Evolutionary conservation across 805 yeast genomes (phyloP).

Genomic region (Candida wancherniae): DNA sequence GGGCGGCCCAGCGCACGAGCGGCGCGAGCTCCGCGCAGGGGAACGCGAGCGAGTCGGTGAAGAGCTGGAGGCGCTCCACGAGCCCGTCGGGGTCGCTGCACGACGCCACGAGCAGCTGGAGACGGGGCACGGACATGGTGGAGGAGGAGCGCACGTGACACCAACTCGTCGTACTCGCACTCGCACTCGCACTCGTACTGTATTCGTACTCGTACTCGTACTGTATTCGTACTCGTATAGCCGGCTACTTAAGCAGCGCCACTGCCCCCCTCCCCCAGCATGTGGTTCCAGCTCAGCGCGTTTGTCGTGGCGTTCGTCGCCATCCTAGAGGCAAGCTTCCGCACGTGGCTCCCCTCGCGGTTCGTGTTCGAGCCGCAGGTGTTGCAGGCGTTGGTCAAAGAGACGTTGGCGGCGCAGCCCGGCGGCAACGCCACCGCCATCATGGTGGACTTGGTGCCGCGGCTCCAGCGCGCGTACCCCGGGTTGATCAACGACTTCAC

Average conservation of each 20-base stretch:
- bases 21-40: conserved; percentile 3
- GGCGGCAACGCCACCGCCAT: conserved; percentile 59
- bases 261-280: background rate
- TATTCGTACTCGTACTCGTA: conserved; percentile 1
- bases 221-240: background rate
- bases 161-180: too few species aligned
- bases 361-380: conserved; percentile 67
- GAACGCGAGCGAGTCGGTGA: conserved; percentile 1
- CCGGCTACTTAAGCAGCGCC: background rate
- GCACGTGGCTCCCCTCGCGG: conserved; percentile 63
- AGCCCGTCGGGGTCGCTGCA: conserved; percentile 7
- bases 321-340: conserved; percentile 39
- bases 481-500: conserved; percentile 66
- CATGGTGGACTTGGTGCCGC: conserved; percentile 54
- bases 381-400: conserved; percentile 54
- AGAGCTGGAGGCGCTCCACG: conserved; percentile 2
- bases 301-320: conserved; percentile 25
- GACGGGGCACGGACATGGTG: too few species aligned
- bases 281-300: conserved; percentile 16
- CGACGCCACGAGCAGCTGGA: too few species aligned
- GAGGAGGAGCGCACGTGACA: too few species aligned
- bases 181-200: too few species aligned
- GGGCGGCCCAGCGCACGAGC: background rate
- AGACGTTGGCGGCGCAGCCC: conserved; percentile 49
- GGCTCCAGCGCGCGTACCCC: conserved; percentile 54